These are phyloP conservation scores for Selenicereus undatus DNA, from an alignment of 148 eudicot species.

Conservation along the genomic window DNA sequence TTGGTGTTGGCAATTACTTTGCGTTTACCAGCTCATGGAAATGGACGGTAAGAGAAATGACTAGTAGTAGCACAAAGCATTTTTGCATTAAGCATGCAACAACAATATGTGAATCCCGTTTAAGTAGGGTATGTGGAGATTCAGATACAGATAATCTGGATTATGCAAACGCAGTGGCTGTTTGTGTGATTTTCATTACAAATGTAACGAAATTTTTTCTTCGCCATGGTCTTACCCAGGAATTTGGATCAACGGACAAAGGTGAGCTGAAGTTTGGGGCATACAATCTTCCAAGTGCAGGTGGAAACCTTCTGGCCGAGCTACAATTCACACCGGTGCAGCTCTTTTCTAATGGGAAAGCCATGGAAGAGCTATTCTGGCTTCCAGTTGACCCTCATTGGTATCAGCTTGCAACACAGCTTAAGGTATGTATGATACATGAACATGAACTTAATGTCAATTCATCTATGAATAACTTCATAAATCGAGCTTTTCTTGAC, in stretches of 20 bases:
- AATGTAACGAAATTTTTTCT: not conserved
- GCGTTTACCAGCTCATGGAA: slow-evolving; percentile 63
- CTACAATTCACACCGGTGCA: slow-evolving; percentile 37
- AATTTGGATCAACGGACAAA: slow-evolving; percentile 26
- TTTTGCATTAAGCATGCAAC: not conserved
- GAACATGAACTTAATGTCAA: not conserved
- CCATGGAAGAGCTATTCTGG: slow-evolving; percentile 51
- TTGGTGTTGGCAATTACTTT: slow-evolving; percentile 34
- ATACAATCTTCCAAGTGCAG: slow-evolving; percentile 38
- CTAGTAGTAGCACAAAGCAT: not conserved
- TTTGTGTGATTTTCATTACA: too few species aligned
- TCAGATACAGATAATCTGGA: not conserved
- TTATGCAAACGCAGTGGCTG: not conserved
- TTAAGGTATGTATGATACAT: slow-evolving; percentile 24
- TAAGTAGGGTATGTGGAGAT: not conserved
- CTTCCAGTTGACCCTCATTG: slow-evolving; percentile 44
- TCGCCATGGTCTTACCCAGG: slow-evolving; percentile 19
- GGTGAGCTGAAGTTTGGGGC: slow-evolving; percentile 36
- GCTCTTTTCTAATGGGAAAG: slow-evolving; percentile 32
- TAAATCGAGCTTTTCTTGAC: not conserved
- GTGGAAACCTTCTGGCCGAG: slow-evolving; percentile 41
- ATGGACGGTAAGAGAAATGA: slow-evolving; percentile 41
- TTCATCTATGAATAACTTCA: not conserved
- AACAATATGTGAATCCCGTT: not conserved
- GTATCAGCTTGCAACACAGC: slow-evolving; percentile 45